Conservation (phyloP, 352 stramenopile genomes). For the Phytophthora crassamura region DNA sequence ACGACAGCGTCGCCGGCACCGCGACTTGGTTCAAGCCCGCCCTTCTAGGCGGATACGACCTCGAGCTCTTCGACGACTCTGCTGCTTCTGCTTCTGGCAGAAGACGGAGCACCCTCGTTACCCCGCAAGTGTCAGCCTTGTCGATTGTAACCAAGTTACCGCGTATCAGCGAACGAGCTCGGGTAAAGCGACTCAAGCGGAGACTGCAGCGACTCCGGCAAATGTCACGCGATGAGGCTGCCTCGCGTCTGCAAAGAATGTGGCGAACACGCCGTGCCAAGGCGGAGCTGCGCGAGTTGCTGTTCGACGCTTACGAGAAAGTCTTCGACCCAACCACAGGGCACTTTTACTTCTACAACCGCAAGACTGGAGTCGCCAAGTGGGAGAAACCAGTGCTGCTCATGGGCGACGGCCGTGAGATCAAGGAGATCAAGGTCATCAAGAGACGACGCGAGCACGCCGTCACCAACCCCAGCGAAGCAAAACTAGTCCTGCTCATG, state of each 20-base stretch:
- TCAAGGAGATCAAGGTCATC: slow-evolving; percentile 51
- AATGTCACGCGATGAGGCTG: slow-evolving; percentile 61
- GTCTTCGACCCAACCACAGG: slow-evolving; percentile 70
- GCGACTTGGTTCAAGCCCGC: slow-evolving; percentile 71
- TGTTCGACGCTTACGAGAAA: slow-evolving; percentile 74
- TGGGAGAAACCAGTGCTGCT: slow-evolving; percentile 71
- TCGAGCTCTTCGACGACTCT: slow-evolving; percentile 45
- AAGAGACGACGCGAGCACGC: slow-evolving; percentile 49
- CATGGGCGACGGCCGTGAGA: slow-evolving; percentile 34
- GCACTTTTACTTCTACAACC: slow-evolving; percentile 86
- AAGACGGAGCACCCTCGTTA: slow-evolving; percentile 24
- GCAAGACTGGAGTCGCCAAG: slow-evolving; percentile 63
- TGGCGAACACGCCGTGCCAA: slow-evolving; percentile 54
- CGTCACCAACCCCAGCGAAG: slow-evolving; percentile 54
- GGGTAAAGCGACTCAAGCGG: slow-evolving; percentile 67
- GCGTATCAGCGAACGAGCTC: slow-evolving; percentile 59
- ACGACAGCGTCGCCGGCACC: slow-evolving; percentile 55
- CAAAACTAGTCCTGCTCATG: slow-evolving; percentile 43
- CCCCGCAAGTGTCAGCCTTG: slow-evolving; percentile 10
- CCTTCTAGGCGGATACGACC: slow-evolving; percentile 58
- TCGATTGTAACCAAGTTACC: slow-evolving; percentile 15
- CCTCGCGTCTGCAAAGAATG: slow-evolving; percentile 57
- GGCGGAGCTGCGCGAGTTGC: slow-evolving; percentile 41
- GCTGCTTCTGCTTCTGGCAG: slow-evolving; percentile 19
- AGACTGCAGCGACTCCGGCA: slow-evolving; percentile 65